These are phyloP conservation scores for Scopulariopsis brevicaulis DNA, from an alignment of 2,329 filamentous ascomycete species.

Conservation along the genomic window DNA sequence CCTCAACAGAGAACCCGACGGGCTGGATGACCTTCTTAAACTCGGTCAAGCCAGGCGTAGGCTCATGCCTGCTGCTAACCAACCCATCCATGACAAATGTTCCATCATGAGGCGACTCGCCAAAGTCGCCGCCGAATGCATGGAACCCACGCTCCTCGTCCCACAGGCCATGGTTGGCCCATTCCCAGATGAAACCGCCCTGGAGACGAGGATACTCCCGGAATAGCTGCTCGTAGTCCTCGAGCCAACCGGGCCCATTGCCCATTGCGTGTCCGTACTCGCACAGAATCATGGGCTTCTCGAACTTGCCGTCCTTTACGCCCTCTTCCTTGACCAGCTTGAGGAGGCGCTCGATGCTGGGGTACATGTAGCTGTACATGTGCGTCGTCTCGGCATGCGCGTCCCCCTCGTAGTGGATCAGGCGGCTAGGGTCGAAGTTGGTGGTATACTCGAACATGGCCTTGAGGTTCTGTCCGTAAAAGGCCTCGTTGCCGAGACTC, in stretches of 20 bases:
- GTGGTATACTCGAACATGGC: constrained; percentile 58
- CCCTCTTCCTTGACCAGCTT: constrained; percentile 24
- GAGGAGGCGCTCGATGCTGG: constrained; percentile 31
- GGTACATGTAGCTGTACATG: constrained; percentile 57
- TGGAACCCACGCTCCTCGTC: constrained; percentile 33
- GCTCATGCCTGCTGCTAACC: constrained; percentile 32
- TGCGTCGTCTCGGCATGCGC: constrained; percentile 45
- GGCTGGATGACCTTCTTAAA: constrained; percentile 49
- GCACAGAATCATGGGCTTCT: constrained; percentile 46
- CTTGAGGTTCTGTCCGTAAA: constrained; percentile 55
- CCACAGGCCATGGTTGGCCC: constrained; percentile 43
- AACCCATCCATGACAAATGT: constrained; percentile 50
- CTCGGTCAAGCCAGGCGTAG: constrained; percentile 38
- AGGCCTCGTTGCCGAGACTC: constrained; percentile 63
- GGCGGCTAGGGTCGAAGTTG: constrained; percentile 39
- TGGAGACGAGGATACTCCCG: constrained; percentile 37
- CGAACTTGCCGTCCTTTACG: constrained; percentile 17
- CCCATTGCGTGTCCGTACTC: constrained; percentile 57
- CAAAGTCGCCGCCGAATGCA: constrained; percentile 52
- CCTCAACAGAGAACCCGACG: constrained; percentile 33
- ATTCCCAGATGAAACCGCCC: constrained; percentile 57
- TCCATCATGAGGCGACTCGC: constrained; percentile 45
- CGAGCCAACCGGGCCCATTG: constrained; percentile 55
- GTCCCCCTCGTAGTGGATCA: constrained; percentile 57
- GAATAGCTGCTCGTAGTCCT: constrained; percentile 57